Percentiles rank a stretch among this genome's conserved stretches.
Conservation (phyloP, 1,284 basidiomycete genomes). For the Ceratorhiza oryzae-sativae region DNA sequence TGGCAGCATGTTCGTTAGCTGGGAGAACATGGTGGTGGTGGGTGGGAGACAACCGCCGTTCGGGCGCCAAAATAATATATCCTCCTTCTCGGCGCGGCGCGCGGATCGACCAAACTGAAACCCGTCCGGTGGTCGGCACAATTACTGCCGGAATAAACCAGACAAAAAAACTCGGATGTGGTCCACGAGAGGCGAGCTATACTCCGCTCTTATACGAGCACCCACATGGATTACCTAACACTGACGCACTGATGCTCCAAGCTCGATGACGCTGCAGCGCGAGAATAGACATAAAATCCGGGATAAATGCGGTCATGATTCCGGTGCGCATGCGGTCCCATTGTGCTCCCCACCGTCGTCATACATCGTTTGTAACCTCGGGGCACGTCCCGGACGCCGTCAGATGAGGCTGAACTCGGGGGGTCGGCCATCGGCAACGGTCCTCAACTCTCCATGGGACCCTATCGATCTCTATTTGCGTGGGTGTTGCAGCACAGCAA, state of each 20-base stretch:
- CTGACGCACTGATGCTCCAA: background rate
- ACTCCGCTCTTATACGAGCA: too few relatives aligned
- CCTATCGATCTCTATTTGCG: too few relatives aligned
- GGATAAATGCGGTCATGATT: background rate
- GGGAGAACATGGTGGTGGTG: conserved; percentile 27
- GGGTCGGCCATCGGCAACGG: background rate
- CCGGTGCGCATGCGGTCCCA: background rate
- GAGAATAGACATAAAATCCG: background rate
- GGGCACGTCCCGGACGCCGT: too few relatives aligned
- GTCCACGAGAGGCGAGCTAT: background rate
- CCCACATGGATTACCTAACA: background rate
- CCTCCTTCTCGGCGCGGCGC: background rate
- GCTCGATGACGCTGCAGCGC: background rate
- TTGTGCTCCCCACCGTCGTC: background rate
- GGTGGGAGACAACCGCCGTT: background rate
- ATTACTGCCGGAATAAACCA: background rate
- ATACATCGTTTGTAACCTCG: background rate
- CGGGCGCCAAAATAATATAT: background rate
- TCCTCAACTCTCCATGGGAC: too few relatives aligned
- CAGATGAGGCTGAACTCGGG: background rate
- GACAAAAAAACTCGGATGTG: background rate
- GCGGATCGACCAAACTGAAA: background rate
- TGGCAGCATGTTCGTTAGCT: conserved; percentile 27
- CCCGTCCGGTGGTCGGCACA: background rate
- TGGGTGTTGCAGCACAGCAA: too few relatives aligned